Evolutionary conservation across 1,139 yeast species (phyloP), one percentile per base, ranked within the genome.

Genomic region (Candida frijolesensis): DNA sequence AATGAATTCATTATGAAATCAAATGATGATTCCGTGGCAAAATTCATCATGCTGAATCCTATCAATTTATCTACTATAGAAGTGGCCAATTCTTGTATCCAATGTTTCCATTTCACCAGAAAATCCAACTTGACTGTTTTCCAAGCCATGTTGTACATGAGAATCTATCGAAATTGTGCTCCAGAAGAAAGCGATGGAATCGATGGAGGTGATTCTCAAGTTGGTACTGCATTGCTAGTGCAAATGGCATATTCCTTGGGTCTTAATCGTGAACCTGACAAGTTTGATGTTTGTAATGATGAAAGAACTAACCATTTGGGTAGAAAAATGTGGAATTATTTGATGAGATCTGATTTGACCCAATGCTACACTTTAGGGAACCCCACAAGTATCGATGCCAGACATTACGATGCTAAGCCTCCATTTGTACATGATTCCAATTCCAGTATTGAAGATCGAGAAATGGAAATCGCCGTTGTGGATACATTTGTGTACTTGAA

Each of bases 111-210:
- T 42, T 52, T 82, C 15, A 59, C 77, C 39, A 65, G 80, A 49
- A 73, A 79, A 51, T 76, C 82, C 16, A 76, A 79, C n/a, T 58
- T 83, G 25, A 74, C 77, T 0, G 74, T 82, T 4, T 67, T 83
- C 32, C 86, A 82, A 57, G 75, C 82, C 45, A 70, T 76, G 0
- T 58, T 74, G 9, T 61, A 68, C 48, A 56, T 70, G 49, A 65
- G 78, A 47, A 53, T 68, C 15, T 80, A 79, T 58, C 73, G 73
- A 44, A 59, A 61, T 15, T 63, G 66, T 55, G 73, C 83, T 0
- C 83, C 83, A 1, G 84, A 80, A 58, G 83, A 79, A 57, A 82
- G 84, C 4, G 78, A 74, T 53, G 77, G 72, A 6, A 68, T 74
- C 0, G 79, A 75, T 55, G 78, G 79, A 6, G 76, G 75, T 0